Percentiles rank a stretch among this genome's conserved stretches.
phyloP scores from a whole-genome alignment of 768 basidiomycete species.

The Gloeopeniophorella convolvens region DNA sequence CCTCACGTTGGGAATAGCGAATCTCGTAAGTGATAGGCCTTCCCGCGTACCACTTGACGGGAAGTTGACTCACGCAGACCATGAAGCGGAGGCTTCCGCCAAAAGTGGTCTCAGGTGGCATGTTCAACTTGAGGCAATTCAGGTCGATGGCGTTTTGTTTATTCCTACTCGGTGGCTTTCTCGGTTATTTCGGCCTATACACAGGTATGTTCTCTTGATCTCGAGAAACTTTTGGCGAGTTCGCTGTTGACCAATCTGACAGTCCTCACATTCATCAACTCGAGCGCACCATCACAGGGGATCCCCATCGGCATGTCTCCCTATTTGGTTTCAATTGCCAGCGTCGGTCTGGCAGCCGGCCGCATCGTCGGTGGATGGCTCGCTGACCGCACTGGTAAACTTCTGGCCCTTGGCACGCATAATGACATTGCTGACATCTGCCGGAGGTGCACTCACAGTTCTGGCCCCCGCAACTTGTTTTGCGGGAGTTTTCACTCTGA shows the following conservation, averaged over 20 bases:
- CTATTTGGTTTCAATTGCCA: conserved; percentile 64
- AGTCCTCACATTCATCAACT: conserved; percentile 62
- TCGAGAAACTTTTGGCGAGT: no score
- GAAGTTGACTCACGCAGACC: conserved; percentile 25
- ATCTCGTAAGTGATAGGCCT: conserved; percentile 35
- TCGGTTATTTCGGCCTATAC: conserved; percentile 62
- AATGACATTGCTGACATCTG: neutral
- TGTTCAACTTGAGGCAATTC: conserved; percentile 55
- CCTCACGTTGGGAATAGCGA: conserved; percentile 43
- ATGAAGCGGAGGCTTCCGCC: conserved; percentile 45
- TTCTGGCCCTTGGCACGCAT: no score
- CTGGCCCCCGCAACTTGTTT: conserved; percentile 58
- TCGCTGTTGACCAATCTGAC: no score
- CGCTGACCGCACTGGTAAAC: conserved; percentile 47
- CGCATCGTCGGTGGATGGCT: conserved; percentile 51
- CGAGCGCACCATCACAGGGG: conserved; percentile 46
- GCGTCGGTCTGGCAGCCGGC: conserved; percentile 58
- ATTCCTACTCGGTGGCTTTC: conserved; percentile 50
- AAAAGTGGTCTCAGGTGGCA: conserved; percentile 43
- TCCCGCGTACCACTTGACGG: conserved; percentile 11
- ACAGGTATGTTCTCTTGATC: conserved; percentile 28
- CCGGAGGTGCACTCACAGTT: conserved; percentile 54
- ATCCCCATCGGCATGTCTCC: conserved; percentile 36
- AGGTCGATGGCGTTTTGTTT: conserved; percentile 44
- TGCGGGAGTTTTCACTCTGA: conserved; percentile 54